Evolutionary conservation across 1,284 basidiomycete species (phyloP).

Genomic region (Tausonia pullulans): DNA sequence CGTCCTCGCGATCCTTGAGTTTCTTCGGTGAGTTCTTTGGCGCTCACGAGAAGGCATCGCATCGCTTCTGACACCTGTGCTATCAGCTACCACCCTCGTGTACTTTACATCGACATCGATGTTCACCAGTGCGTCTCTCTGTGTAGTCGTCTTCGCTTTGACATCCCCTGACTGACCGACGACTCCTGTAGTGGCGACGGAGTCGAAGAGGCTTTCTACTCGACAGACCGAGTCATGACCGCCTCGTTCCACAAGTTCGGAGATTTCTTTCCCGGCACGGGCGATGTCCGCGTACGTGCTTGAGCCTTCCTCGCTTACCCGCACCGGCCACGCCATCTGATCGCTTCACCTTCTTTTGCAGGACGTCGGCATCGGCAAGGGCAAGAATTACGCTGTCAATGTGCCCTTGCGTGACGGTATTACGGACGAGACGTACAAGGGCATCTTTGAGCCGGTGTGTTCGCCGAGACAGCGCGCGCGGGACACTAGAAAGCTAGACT

Average conservation of each 20-base stretch:
- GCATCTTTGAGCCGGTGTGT: conserved; percentile 79
- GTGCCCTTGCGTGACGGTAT: conserved; percentile 91
- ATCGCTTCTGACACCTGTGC: not conserved
- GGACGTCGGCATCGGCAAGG: conserved; percentile 74
- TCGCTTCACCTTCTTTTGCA: conserved; percentile 25
- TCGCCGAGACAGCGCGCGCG: too few species aligned
- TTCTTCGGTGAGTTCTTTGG: conserved; percentile 51
- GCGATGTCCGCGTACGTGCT: conserved; percentile 47
- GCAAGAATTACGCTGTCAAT: conserved; percentile 85
- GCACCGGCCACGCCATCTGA: not conserved
- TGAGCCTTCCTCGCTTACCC: not conserved
- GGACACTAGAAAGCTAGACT: too few species aligned
- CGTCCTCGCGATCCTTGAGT: conserved; percentile 77
- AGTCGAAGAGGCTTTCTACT: conserved; percentile 97
- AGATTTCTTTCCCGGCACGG: conserved; percentile 94
- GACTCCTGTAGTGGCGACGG: conserved; percentile 56
- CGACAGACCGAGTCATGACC: conserved; percentile 93
- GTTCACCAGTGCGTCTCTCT: conserved; percentile 55
- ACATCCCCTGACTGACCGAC: too few species aligned
- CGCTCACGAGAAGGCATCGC: not conserved
- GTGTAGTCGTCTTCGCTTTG: not conserved
- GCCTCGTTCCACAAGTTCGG: conserved; percentile 93
- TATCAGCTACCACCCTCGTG: conserved; percentile 53
- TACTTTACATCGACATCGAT: conserved; percentile 96
- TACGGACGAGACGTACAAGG: conserved; percentile 60